Base-by-base conservation (phyloP, 768 basidiomycete species). In the Pleurotus pulmonarius region DNA sequence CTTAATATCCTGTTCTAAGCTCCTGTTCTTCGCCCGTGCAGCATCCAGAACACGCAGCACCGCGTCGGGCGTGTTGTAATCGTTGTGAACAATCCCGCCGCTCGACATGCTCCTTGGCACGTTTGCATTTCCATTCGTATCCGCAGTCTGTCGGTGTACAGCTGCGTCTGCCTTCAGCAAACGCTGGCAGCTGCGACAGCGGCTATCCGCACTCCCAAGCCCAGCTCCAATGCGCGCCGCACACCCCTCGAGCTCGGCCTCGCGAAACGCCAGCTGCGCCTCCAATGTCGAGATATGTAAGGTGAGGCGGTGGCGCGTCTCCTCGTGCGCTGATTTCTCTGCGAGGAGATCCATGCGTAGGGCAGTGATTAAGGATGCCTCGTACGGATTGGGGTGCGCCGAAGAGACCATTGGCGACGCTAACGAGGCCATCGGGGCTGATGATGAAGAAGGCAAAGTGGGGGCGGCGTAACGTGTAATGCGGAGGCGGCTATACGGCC, bases 211-310 rank as follows among this genome's bases (percentile, higher is more conserved):
- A 43, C 15, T 43, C 41, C 9, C 20, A 4, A 34, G 49, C 5
- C 1, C 34, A 34, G 15, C 8, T 2, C n/a, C 26, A 9, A 46
- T 51, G 41, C 59, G 58, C 29, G 60, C 57, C 13, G 72, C 57
- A 55, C 65, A 70, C 2, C 62, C 62, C 60, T 81, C 81, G 4
- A 86, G 69, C 60, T 85, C 81, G 0, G 76, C 76, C 45, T 86
- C 85, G n/a, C 83, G 73, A 4, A 78, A 75, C 0, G 83, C 80
- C 4, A 87, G 64, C 64, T 78, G 77, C 0, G 83, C 83, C 56
- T 80, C 75, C 2, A 87, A 71, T 15, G 69, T 66, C 4, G 73
- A 64, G 20, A 82, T 73, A 47, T 75, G 73, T 0, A 67, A 61
- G 47, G 79, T 77, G 0, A 75, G 71, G 2, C 71, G 67, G 15